These are phyloP conservation scores for Xylariaceae sp. DNA, from an alignment of 2,329 filamentous ascomycete species.

Conservation along the genomic window DNA sequence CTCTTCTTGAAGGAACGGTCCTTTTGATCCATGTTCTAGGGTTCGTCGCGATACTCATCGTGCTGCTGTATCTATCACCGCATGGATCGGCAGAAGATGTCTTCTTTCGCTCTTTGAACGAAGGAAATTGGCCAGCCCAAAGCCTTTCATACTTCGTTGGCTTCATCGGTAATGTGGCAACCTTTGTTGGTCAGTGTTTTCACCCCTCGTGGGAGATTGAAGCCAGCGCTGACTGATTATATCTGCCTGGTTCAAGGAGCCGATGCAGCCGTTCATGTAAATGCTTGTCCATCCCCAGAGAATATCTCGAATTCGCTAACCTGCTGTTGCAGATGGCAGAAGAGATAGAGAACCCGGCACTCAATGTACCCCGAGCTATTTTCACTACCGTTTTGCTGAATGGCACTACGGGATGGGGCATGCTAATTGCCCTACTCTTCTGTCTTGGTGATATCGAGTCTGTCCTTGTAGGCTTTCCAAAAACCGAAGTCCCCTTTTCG, in stretches of 20 bases:
- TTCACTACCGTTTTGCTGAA: constrained; percentile 16
- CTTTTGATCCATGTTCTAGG: constrained; percentile 19
- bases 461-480: constrained; percentile 13
- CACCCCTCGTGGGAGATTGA: neutral
- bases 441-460: constrained; percentile 20
- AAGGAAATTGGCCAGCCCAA: constrained; percentile 17
- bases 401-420: constrained; percentile 16
- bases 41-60: constrained; percentile 17
- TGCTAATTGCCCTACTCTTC: constrained; percentile 17
- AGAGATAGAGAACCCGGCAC: constrained; percentile 19
- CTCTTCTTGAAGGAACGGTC: constrained; percentile 16
- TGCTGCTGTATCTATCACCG: constrained; percentile 16
- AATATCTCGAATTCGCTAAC: neutral
- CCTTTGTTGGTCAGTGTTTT: constrained; percentile 18
- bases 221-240: constrained; percentile 3
- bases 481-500: neutral
- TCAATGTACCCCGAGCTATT: constrained; percentile 17
- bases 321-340: constrained; percentile 16
- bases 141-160: constrained; percentile 19
- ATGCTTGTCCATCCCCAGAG: neutral
- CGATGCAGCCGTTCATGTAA: constrained; percentile 20
- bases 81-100: constrained; percentile 13
- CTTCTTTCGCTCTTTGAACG: constrained; percentile 14
- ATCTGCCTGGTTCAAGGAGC: constrained; percentile 12
- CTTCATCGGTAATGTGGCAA: constrained; percentile 16